Conservation (phyloP, 140 eudicot genomes). For the Oenanthe javanica region DNA sequence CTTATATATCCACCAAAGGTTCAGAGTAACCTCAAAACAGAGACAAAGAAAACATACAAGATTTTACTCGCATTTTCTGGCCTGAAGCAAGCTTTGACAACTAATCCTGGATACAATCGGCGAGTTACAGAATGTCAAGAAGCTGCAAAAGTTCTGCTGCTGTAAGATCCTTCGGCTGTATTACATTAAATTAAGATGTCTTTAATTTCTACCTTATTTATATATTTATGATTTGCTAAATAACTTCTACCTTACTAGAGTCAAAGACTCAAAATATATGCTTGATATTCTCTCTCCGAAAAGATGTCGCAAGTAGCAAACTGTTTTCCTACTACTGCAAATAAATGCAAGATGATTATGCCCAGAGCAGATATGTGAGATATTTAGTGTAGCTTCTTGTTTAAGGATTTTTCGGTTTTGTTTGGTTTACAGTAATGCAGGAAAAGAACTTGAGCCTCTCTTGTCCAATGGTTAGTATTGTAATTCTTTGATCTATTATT, state of each 20-base stretch:
- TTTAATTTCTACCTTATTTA: not conserved
- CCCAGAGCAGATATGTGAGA: not conserved
- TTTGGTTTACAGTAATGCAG: slow-evolving; percentile 50
- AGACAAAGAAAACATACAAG: slow-evolving; percentile 41
- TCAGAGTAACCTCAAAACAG: slow-evolving; percentile 23
- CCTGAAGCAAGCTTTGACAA: slow-evolving; percentile 73
- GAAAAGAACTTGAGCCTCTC: slow-evolving; percentile 54
- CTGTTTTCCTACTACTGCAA: not conserved
- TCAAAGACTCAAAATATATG: not conserved
- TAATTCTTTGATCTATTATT: not conserved
- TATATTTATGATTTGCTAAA: too few species aligned
- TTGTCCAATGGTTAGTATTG: slow-evolving; percentile 67
- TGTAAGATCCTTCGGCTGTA: slow-evolving; percentile 34
- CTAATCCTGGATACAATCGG: slow-evolving; percentile 75
- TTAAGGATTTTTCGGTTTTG: not conserved
- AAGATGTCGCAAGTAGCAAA: not conserved
- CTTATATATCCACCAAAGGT: slow-evolving; percentile 54
- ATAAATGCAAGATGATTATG: not conserved
- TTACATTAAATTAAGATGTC: not conserved
- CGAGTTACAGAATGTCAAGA: slow-evolving; percentile 87
- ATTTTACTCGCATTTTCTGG: slow-evolving; percentile 90
- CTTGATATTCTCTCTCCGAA: not conserved
- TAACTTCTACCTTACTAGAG: not conserved
- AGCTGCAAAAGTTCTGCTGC: slow-evolving; percentile 69
- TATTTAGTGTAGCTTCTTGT: not conserved